Evolutionary conservation across 148 eudicot species (phyloP), one percentile per base, ranked within the genome.

Genomic region (Drosera capensis): DNA sequence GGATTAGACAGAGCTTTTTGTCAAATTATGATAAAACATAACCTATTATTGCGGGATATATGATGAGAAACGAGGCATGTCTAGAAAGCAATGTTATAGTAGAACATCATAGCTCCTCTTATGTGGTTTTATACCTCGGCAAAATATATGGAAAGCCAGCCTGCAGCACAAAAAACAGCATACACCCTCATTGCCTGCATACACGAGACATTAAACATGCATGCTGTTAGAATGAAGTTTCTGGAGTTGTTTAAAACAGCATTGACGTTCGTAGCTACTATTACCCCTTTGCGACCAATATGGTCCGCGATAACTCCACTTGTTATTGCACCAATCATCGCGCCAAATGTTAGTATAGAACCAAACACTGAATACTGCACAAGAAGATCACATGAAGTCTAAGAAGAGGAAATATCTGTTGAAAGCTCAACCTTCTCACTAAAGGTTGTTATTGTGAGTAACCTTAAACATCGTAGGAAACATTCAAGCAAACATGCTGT

Each of bases 251-350:
- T 25, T 7, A 7, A 0, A 29, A 20, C 12, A 19, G 16, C 3
- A 42, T 28, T 14, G 23, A 36, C 17, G 46, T 20, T 51, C 20
- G 21, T 20, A 23, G 20, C 3, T 21, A n/a, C 20, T 12, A 20
- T 62, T 78, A 88, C 95, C 81, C 87, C 74, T 88, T 84, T 88
- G 20, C 97, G 86, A 3, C 97, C 97, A 14, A 75, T 14, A 14
- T 62, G 60, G 66, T 88, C 97, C 16, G 94, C 94, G 25, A 84
- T 75, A 3, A 78, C 72, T 29, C 97, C 97, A 51, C 94, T 78
- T 17, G 87, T 84, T 25, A 88, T 80, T 25, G 97, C 97, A 9
- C 95, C 97, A 43, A 84, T 52, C 94, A 88, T 88, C 18, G 97
- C 97, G 14, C 97, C 97, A 52, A 88, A 68, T 22, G 94, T 80